Base-by-base conservation (phyloP, 2,329 filamentous ascomycete genomes). In the Calonectria pseudoturangicola region DNA sequence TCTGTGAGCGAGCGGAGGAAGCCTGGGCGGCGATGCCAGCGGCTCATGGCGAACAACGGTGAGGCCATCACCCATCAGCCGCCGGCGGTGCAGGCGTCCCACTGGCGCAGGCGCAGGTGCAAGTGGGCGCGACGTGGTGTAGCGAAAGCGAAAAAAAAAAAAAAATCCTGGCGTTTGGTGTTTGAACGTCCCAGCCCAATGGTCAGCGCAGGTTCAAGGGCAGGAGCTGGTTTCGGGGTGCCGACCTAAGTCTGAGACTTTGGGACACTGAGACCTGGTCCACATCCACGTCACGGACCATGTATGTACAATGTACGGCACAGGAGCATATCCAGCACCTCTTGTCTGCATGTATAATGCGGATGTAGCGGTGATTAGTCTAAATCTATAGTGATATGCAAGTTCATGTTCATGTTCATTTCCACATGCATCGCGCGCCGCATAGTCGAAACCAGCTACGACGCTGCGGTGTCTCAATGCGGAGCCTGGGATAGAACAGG, bases 201-300 rank as follows among this genome's bases (percentile, higher is more conserved):
- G 39, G 58, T 45, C 58, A 45, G 58, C 58, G 58, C 39, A 45
- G 21, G 21, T 62, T 62, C 58, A 36, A 62, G 58, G 58, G 58
- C 58, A 62, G 58, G 27, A 62, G 39, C 30, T 51, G 56, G 66
- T 63, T 58, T 68, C 39, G 60, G 66, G 48, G 54, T 63, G 25
- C 48, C 30, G 27, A 36, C 33, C 58, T 45, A 45, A 62, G 36
- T 16, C 58, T 62, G 58, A 66, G 58, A 50, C 56, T 68, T 21
- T 68, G 66, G 58, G 66, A 62, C 54, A 51, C 45, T 66, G 64
- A 66, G 64, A 66, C 64, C 30, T 56, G 66, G 45, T 68, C 54
- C 66, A 62, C 66, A 43, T 48, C 45, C 25, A 39, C 45, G 45
- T 43, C 66, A 68, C 66, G 45, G 56, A 36, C 56, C 33, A 51